Conservation (phyloP, 352 stramenopile genomes). For the Phytopythium vexans region DNA sequence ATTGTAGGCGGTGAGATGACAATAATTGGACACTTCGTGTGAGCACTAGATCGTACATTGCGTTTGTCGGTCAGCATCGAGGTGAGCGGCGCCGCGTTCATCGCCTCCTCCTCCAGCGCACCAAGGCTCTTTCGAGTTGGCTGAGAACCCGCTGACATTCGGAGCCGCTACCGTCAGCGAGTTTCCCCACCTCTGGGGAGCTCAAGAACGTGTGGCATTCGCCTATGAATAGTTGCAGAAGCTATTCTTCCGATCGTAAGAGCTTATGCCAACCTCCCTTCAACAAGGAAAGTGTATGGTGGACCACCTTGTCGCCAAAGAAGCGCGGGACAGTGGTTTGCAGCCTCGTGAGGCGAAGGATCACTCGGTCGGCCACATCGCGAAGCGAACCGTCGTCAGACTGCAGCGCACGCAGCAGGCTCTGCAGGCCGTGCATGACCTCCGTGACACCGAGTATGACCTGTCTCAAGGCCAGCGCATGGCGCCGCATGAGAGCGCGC, state of each 20-base stretch:
- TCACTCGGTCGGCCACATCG: neutral
- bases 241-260: constrained; percentile 4
- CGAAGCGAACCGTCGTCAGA: neutral
- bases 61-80: constrained; percentile 14
- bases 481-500: constrained; percentile 4
- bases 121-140: neutral
- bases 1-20: neutral
- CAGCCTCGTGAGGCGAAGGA: neutral
- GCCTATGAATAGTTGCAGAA: constrained; percentile 8
- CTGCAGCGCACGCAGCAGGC: neutral
- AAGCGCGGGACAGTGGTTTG: neutral
- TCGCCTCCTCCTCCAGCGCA: constrained; percentile 2
- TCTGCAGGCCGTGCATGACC: neutral
- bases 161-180: too few relatives aligned
- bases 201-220: constrained; percentile 11
- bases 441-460: neutral
- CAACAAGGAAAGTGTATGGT: neutral
- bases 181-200: neutral
- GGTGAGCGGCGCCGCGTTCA: neutral
- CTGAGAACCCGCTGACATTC: neutral
- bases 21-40: neutral
- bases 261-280: neutral
- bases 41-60: constrained; percentile 13
- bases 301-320: neutral
- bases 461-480: neutral